Base-by-base conservation (phyloP, 805 yeast species). In the Yarrowia deformans region DNA sequence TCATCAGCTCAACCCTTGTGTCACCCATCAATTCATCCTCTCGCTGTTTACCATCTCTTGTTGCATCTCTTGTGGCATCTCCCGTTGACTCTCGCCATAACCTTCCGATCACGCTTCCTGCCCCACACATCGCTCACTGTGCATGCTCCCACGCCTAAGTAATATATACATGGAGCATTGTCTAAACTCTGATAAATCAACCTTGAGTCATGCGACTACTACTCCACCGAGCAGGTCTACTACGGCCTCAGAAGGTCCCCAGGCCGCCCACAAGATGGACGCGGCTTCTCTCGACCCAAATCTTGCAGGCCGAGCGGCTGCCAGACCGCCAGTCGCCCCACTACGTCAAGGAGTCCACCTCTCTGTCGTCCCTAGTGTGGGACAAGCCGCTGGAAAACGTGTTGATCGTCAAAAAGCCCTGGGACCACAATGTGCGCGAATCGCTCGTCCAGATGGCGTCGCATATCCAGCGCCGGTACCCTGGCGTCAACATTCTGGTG, bases 341-440 rank as follows among this genome's bases (percentile, higher is more conserved):
- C 13, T 63, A 63, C 29, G 68, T 63, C 45, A 8, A 63, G 18
- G 68, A 63, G 32, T 63, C 68, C 10, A 37, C 68, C 5, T 46
- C 56, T 35, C 56, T 73, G 46, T 60, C 71, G 19, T 67, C 71
- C 1, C 75, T 93, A 54, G 78, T 85, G 13, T 92, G 97, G 97
- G 82, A 84, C n/a, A 76, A 79, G 16, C 90, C 91, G 0, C 84
- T 91, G 12, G 85, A 87, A 70, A 94, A 93, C 76, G 85, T 94
- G 10, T 84, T 89, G 68, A 81, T 94, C 18, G 91, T 91, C 39
- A 93, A 93, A 78, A 94, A 94, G 76, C 97, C 97, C 1, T 87
- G 90, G 88, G 86, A 91, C 64, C 77, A 79, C 1, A 79, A 81
- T 9, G 96, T 91, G 3, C 81, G 88, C 14, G 79, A 81, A 8